These are phyloP conservation scores for Cladophialophora immunda DNA, from an alignment of 2,329 filamentous ascomycete genomes.

Conservation along the genomic window DNA sequence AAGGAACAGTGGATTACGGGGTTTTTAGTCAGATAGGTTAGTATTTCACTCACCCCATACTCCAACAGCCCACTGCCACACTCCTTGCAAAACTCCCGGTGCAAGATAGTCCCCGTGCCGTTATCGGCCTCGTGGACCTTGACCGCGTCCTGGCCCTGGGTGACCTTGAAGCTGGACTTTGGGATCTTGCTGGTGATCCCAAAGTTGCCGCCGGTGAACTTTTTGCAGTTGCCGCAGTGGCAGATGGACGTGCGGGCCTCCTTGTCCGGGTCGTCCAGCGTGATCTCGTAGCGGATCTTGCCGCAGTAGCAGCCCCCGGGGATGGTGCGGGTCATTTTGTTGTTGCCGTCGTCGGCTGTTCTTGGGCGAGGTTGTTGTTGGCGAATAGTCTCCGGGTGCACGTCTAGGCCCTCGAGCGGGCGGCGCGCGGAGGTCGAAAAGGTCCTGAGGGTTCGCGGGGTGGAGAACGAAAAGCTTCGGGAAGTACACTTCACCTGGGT, in stretches of 20 bases:
- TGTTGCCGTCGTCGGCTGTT: not conserved
- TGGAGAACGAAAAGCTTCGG: not conserved
- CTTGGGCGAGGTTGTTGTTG: not conserved
- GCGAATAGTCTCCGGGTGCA: not conserved
- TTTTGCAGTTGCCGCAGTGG: slow-evolving; percentile 51
- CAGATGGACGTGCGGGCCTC: slow-evolving; percentile 62
- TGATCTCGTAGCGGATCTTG: slow-evolving; percentile 57
- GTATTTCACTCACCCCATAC: slow-evolving; percentile 55
- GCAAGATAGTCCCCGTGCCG: slow-evolving; percentile 56
- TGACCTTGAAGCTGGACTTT: slow-evolving; percentile 54
- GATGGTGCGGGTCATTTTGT: slow-evolving; percentile 25
- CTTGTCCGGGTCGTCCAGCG: slow-evolving; percentile 55
- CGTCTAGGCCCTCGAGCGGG: not conserved
- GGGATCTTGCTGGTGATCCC: slow-evolving; percentile 63
- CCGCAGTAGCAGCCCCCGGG: slow-evolving; percentile 57
- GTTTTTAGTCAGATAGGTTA: no score
- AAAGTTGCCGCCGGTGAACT: slow-evolving; percentile 45
- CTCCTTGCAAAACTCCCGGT: slow-evolving; percentile 62
- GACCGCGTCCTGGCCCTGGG: slow-evolving; percentile 46
- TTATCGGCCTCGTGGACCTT: slow-evolving; percentile 61
- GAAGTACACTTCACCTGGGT: not conserved
- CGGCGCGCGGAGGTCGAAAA: not conserved
- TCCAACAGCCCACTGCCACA: slow-evolving; percentile 63
- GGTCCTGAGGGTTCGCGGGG: not conserved
- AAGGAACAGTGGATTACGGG: no score